Evolutionary conservation across 2,329 filamentous ascomycete genomes (phyloP), one percentile per base, ranked within the genome.

Genomic region (Leptographium wingfieldii): DNA sequence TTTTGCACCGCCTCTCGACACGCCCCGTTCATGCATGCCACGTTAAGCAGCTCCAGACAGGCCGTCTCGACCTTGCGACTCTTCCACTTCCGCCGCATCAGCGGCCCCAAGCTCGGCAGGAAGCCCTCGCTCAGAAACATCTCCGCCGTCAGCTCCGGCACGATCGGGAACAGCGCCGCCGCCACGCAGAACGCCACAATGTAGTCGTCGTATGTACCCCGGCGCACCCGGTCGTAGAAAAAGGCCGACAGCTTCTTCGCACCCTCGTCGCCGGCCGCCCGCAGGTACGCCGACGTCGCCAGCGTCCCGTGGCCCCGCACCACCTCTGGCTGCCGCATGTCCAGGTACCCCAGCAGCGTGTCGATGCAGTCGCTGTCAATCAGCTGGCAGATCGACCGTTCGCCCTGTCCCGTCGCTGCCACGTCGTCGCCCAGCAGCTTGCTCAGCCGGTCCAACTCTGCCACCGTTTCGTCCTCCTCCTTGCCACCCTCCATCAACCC

Each of bases 111-210:
- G 59, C 83, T 86, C 61, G 84, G 78, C 54, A 96, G 77, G 68
- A 99, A 97, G 3, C 90, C 90, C 65, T 96, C 90, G 43, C 85
- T 91, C 60, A 97, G 80, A 70, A 99, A 96, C 46, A 97, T 77
- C 61, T 84, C 79, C 3, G 89, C 80, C 2, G 86, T 89, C 52
- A 89, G 80, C 59, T 86, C 81, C 3, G 90, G 87, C 2, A 89
- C 84, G 58, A 99, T 81, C 1, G 94, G 92, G 69, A 99, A 99
- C 10, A 95, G 83, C 27, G 86, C 84, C 2, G 91, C 84, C 6
- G 91, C 90, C n/a, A 92, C 91, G 58, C 92, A 97, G 71, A 96
- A 97, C 6, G 92, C 92, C 56, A 94, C 79, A 59, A 96, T 90
- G 65, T 95, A 83, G 71, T 95, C 90, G 67, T 96, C 92, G 64